Evolutionary conservation across 1,284 basidiomycete genomes (phyloP).

Genomic region (Ceratobasidium papillatum): DNA sequence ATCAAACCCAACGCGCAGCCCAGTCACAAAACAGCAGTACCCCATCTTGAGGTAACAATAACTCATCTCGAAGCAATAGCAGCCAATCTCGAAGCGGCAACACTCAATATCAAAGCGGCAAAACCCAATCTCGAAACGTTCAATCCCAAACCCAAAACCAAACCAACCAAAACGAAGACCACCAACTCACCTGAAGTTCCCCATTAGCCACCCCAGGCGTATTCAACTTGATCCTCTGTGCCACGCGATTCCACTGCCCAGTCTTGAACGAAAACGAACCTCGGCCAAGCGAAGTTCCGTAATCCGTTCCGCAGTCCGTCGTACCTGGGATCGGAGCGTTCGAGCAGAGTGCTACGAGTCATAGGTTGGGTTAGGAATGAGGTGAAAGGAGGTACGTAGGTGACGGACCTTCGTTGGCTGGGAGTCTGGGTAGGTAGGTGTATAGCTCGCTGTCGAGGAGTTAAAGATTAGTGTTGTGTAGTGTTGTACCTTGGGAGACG

Average conservation of each 20-base stretch:
- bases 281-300: constrained; percentile 67
- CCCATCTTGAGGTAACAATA: too few species aligned
- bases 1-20: too few species aligned
- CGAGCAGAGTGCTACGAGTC: constrained; percentile 1
- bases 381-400: neutral
- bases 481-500: neutral
- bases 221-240: constrained; percentile 71
- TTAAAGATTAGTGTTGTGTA: neutral
- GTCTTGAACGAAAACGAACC: constrained; percentile 59
- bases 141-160: neutral
- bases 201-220: constrained; percentile 54
- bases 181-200: constrained; percentile 42
- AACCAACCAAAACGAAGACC: neutral
- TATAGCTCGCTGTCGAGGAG: constrained; percentile 5
- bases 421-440: constrained; percentile 5
- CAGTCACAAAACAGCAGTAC: too few species aligned
- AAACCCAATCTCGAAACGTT: too few species aligned
- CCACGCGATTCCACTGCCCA: constrained; percentile 66
- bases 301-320: constrained; percentile 53
- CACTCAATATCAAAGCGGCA: too few species aligned
- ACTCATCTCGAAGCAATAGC: too few species aligned
- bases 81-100: too few species aligned
- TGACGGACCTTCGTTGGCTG: neutral
- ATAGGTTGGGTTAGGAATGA: neutral
- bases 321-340: constrained; percentile 3